Base-by-base conservation (phyloP, 805 yeast genomes). In the Candida gorgasii region DNA sequence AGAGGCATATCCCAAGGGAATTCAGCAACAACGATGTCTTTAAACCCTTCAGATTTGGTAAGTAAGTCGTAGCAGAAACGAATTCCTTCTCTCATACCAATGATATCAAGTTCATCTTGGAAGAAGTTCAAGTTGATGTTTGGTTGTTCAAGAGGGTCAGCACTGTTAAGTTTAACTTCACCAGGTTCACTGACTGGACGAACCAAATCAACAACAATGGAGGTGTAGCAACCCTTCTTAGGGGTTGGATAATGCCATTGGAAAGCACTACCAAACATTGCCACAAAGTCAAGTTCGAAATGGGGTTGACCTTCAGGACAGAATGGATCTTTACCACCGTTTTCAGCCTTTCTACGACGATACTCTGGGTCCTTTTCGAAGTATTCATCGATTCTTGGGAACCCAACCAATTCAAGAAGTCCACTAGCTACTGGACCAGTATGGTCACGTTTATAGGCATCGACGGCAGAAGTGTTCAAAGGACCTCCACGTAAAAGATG, bases 1-100 rank as follows among this genome's bases (percentile, higher is more conserved):
- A 60, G 55, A 20, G 57, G 57, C 55, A 57, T 55, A 18, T 57
- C 61, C 53, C 62, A 60, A 14, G 64, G 63, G 42, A 50, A 59
- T 39, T 58, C 61, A 19, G 47, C 49, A 37, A 54, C 50, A 32
- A 59, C 59, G 45, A 58, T 47, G 39, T 55, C 57, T 51, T 56
- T 57, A 53, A 60, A 59, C 8, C 61, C 62, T 33, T 53, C 58
- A 39, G 61, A 58, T 31, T 55, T 47, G 27, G 58, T 57, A 26
- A 55, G 50, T 39, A 57, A 46, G 39, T 58, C 59, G 40, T 59
- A 59, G 29, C 57, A 50, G 37, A 54, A 58, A 41, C 61, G 51
- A 39, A 59, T 57, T 36, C 62, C 63, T 27, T 54, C 61, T 12
- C 61, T 56, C 48, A 59, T 51, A n/a, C 56, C 62, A 33, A 59